phyloP scores from a whole-genome alignment of 441 rosid species.

The Biscutella auriculata region DNA sequence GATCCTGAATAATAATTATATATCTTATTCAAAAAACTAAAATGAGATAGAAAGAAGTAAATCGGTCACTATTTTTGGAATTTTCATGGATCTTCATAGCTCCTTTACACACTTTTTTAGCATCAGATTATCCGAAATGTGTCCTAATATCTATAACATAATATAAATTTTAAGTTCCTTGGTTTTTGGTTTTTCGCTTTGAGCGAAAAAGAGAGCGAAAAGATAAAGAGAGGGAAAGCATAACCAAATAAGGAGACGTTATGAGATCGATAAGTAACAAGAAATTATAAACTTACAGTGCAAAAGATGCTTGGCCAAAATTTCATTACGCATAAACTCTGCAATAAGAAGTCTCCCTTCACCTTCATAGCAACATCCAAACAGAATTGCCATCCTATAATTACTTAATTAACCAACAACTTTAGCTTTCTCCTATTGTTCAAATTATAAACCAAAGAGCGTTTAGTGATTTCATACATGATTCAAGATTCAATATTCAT shows the following conservation, averaged over 20 bases:
- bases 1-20: no score
- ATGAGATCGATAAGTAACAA: neutral
- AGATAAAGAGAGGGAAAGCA: no score
- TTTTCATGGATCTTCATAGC: no score
- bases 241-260: neutral
- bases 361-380: slow-evolving; percentile 58
- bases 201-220: no score
- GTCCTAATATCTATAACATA: no score
- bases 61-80: no score
- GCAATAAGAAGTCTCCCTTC: slow-evolving; percentile 67
- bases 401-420: slow-evolving; percentile 61
- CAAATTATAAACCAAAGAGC: neutral
- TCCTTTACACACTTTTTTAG: no score
- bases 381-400: slow-evolving; percentile 49
- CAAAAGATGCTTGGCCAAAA: slow-evolving; percentile 62
- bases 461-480: neutral
- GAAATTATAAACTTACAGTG: slow-evolving; percentile 36
- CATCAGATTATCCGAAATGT: no score
- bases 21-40: no score
- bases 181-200: no score
- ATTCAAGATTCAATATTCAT: neutral
- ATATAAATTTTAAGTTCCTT: no score
- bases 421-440: slow-evolving; percentile 50
- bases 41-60: no score
- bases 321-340: slow-evolving; percentile 58